Conservation (phyloP, 768 basidiomycete species). For the Myochromella boudieri region DNA sequence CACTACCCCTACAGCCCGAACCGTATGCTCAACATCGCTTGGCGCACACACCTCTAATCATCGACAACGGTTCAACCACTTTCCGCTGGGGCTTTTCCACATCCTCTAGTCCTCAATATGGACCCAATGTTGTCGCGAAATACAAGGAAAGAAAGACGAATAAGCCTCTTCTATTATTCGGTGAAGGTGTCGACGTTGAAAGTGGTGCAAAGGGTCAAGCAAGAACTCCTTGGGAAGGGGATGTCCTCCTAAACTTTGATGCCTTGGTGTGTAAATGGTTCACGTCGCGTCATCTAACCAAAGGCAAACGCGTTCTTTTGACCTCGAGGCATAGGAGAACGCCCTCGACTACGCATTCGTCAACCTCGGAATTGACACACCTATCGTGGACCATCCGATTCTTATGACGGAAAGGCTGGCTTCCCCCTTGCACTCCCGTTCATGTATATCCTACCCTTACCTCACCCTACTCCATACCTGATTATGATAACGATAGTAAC, state of each 20-base stretch:
- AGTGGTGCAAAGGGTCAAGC: constrained; percentile 78
- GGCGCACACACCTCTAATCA: constrained; percentile 65
- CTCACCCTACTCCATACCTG: not conserved
- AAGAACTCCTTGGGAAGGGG: constrained; percentile 90
- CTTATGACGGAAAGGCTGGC: constrained; percentile 92
- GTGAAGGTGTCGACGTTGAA: constrained; percentile 85
- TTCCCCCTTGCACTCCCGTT: constrained; percentile 86
- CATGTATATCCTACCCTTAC: constrained; percentile 50
- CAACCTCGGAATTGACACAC: constrained; percentile 78
- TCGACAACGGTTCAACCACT: constrained; percentile 86
- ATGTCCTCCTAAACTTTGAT: constrained; percentile 89
- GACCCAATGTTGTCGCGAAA: constrained; percentile 75
- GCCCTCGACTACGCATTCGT: constrained; percentile 91
- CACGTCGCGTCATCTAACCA: constrained; percentile 1
- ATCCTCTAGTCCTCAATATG: constrained; percentile 52
- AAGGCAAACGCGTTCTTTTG: constrained; percentile 16
- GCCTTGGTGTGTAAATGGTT: constrained; percentile 68
- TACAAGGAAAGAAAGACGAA: constrained; percentile 90
- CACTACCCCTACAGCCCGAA: constrained; percentile 27
- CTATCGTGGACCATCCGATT: constrained; percentile 80
- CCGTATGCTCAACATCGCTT: constrained; percentile 53
- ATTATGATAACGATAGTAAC: constrained; percentile 64
- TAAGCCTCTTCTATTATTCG: constrained; percentile 82
- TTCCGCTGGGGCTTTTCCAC: constrained; percentile 84
- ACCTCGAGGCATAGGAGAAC: constrained; percentile 71